These are phyloP conservation scores for Aspergillus sp. DNA, from an alignment of 2,329 filamentous ascomycete species.

Conservation along the genomic window DNA sequence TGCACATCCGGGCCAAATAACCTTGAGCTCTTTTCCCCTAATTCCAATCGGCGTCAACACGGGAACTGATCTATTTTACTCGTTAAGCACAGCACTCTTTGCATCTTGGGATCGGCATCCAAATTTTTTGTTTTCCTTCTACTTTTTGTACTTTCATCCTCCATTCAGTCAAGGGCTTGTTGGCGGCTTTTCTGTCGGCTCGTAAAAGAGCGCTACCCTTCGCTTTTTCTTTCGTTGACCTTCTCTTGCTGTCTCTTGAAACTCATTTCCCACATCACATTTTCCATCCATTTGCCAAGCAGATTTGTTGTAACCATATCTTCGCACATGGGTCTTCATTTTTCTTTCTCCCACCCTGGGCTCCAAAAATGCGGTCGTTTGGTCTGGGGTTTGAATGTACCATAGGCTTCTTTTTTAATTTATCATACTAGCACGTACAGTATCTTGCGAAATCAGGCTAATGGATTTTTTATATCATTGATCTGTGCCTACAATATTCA, in stretches of 20 bases:
- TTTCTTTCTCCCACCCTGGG: not conserved
- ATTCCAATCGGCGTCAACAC: constrained; percentile 9
- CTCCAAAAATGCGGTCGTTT: not conserved
- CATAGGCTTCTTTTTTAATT: not conserved
- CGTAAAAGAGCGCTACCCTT: not conserved
- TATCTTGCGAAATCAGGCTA: not conserved
- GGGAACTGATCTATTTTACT: constrained; percentile 3
- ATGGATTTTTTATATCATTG: not conserved
- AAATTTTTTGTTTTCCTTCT: not conserved
- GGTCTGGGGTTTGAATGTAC: not conserved
- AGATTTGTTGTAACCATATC: not conserved
- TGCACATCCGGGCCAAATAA: not conserved
- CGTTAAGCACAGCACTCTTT: not conserved
- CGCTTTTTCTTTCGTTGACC: not conserved
- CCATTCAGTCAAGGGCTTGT: not conserved
- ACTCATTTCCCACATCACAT: not conserved
- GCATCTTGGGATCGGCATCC: constrained; percentile 3
- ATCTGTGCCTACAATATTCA: not conserved
- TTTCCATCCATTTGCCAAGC: not conserved
- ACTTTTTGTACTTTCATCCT: not conserved
- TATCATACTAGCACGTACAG: not conserved
- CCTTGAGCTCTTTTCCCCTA: not conserved
- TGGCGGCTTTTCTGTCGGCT: not conserved
- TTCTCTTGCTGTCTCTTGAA: not conserved
- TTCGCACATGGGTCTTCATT: not conserved